These are phyloP conservation scores for Epithele typhae DNA, from an alignment of 768 basidiomycete genomes.

Conservation along the genomic window DNA sequence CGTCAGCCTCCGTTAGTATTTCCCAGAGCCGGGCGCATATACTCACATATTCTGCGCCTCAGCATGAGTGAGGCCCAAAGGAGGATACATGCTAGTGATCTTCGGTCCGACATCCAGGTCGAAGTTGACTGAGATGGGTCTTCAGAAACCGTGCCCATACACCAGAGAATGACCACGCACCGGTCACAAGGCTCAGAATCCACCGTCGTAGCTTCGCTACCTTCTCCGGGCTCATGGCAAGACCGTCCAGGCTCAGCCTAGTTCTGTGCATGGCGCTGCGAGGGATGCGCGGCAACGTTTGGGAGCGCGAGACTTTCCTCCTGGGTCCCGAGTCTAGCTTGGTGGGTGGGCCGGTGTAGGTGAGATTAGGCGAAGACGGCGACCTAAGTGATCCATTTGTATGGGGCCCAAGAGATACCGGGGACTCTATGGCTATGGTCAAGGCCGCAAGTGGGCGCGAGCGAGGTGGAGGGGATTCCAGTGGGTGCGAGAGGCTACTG, in stretches of 20 bases:
- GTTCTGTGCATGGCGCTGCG: conserved; percentile 18
- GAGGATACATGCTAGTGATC: conserved; percentile 65
- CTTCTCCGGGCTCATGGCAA: conserved; percentile 45
- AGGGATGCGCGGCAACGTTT: conserved; percentile 40
- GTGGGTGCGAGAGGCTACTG: conserved; percentile 15
- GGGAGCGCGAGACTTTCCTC: conserved; percentile 38
- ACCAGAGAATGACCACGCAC: conserved; percentile 30
- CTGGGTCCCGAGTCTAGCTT: conserved; percentile 7
- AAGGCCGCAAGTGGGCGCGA: background rate
- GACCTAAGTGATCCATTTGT: conserved; percentile 24
- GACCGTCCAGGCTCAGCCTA: conserved; percentile 29
- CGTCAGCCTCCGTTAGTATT: no score
- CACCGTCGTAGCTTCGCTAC: conserved; percentile 54
- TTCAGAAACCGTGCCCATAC: background rate
- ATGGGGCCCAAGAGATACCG: no score
- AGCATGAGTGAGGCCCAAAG: conserved; percentile 53
- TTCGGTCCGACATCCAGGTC: conserved; percentile 86
- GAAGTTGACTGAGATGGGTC: conserved; percentile 62
- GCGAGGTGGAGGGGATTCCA: conserved; percentile 9
- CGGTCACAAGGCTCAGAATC: conserved; percentile 65
- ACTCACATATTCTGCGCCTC: conserved; percentile 84
- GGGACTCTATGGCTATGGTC: no score
- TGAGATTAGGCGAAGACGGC: conserved; percentile 29
- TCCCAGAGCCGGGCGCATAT: no score
- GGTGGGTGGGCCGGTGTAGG: background rate